Evolutionary conservation across 371 early-diverging fungal species (phyloP).

Genomic region (Mortierella sp.): DNA sequence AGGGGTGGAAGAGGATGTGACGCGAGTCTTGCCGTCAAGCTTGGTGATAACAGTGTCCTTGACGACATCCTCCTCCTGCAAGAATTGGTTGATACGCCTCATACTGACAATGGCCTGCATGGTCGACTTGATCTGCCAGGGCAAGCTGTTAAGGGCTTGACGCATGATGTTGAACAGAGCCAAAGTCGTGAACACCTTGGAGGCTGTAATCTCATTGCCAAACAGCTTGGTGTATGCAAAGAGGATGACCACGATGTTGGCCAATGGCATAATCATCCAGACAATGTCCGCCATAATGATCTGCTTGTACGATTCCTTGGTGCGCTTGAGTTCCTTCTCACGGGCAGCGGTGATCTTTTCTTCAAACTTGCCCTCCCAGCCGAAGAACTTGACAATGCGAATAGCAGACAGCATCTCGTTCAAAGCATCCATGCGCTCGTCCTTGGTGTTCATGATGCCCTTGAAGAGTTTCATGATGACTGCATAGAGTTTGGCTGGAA

Average conservation of each 20-base stretch:
- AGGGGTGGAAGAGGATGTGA: constrained; percentile 7
- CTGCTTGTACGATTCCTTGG: constrained; percentile 51
- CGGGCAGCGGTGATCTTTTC: constrained; percentile 60
- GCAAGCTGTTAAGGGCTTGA: constrained; percentile 76
- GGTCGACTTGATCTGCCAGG: constrained; percentile 68
- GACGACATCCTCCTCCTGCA: constrained; percentile 76
- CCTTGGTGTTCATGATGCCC: constrained; percentile 67
- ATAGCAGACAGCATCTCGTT: constrained; percentile 74
- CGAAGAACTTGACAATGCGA: constrained; percentile 84
- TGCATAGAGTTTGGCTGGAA: constrained; percentile 62
- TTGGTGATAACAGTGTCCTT: constrained; percentile 27
- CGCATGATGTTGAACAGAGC: constrained; percentile 72
- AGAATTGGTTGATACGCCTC: constrained; percentile 69
- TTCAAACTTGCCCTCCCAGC: constrained; percentile 80
- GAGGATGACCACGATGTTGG: constrained; percentile 65
- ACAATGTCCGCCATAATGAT: constrained; percentile 44
- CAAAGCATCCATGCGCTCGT: constrained; percentile 69
- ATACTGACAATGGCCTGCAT: constrained; percentile 79
- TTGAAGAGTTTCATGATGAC: constrained; percentile 62
- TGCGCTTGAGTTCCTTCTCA: constrained; percentile 59
- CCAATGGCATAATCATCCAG: constrained; percentile 59
- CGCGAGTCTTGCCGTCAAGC: constrained; percentile 31
- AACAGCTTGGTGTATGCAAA: constrained; percentile 60
- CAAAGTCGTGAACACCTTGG: constrained; percentile 71
- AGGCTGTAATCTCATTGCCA: constrained; percentile 64